Conservation (phyloP, 768 basidiomycete species). For the Coprinellus micaceus region DNA sequence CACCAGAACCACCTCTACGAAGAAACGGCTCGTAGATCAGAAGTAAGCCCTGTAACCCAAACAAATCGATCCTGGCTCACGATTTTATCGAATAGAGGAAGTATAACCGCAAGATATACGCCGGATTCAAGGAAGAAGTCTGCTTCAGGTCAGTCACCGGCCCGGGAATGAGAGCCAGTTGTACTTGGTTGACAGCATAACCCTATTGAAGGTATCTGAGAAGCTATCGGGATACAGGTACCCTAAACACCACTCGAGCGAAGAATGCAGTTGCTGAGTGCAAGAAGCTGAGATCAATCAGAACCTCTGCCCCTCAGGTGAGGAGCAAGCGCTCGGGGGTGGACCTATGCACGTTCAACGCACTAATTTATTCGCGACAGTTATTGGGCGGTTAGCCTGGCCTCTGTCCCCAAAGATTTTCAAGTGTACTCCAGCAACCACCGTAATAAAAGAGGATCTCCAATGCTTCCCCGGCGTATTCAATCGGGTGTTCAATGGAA, state of each 20-base stretch:
- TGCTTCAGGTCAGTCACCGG: slow-evolving; percentile 53
- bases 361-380: slow-evolving; percentile 2
- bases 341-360: background rate
- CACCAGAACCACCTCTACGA: slow-evolving; percentile 86
- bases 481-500: too few species aligned
- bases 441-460: too few species aligned
- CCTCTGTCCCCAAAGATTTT: too few species aligned
- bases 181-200: background rate
- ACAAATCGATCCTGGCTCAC: background rate
- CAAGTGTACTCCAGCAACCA: too few species aligned
- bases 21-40: slow-evolving; percentile 65
- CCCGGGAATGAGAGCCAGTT: background rate
- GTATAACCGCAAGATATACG: slow-evolving; percentile 63
- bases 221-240: slow-evolving; percentile 47
- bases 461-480: too few species aligned
- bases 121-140: slow-evolving; percentile 70
- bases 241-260: slow-evolving; percentile 47
- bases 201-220: slow-evolving; percentile 53
- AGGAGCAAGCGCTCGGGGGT: slow-evolving; percentile 4
- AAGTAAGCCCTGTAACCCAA: slow-evolving; percentile 25
- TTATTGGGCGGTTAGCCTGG: slow-evolving; percentile 10
- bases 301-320: slow-evolving; percentile 39
- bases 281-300: slow-evolving; percentile 54
- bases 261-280: slow-evolving; percentile 60
- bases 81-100: slow-evolving; percentile 4